Percentiles rank a stretch among this genome's conserved stretches.
These are phyloP conservation scores for Paraphaeosphaeria sporulosa DNA, from an alignment of 2,329 filamentous ascomycete species.

Conservation along the genomic window DNA sequence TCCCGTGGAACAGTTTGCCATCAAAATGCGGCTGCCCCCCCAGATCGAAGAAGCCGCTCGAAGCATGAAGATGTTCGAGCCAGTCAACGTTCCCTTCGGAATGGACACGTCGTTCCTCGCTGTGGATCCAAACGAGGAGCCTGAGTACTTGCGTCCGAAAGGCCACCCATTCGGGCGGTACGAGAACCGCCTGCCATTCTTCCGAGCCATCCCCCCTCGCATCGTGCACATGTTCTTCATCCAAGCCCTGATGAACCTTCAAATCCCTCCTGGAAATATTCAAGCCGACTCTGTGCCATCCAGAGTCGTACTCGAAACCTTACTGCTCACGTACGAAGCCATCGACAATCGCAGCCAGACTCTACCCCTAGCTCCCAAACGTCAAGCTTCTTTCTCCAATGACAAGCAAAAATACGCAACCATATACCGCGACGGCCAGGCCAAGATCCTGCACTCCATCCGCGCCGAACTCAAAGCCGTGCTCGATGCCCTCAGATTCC, in stretches of 20 bases:
- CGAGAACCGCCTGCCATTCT: constrained; percentile 34
- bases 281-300: constrained; percentile 22
- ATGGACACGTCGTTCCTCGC: constrained; percentile 33
- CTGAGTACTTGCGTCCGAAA: constrained; percentile 42
- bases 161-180: constrained; percentile 46
- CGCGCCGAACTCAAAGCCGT: constrained; percentile 30
- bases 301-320: constrained; percentile 32
- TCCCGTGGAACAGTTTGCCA: constrained; percentile 55
- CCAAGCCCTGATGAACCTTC: constrained; percentile 30
- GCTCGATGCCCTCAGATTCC: constrained; percentile 16
- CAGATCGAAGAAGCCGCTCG: constrained; percentile 35
- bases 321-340: constrained; percentile 33
- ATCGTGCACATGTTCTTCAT: constrained; percentile 44
- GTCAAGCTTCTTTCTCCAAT: constrained; percentile 30
- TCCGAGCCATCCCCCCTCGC: constrained; percentile 45
- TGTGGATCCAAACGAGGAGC: constrained; percentile 36
- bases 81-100: constrained; percentile 33
- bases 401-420: constrained; percentile 51
- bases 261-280: constrained; percentile 23
- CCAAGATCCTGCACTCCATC: constrained; percentile 35
- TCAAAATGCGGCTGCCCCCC: constrained; percentile 52
- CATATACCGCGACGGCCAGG: constrained; percentile 54
- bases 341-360: constrained; percentile 29
- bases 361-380: constrained; percentile 22
- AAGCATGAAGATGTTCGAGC: constrained; percentile 24